Percentiles rank a stretch among this genome's conserved stretches.
phyloP scores from a whole-genome alignment of 257 asterid species.

The Solanum piurae region DNA sequence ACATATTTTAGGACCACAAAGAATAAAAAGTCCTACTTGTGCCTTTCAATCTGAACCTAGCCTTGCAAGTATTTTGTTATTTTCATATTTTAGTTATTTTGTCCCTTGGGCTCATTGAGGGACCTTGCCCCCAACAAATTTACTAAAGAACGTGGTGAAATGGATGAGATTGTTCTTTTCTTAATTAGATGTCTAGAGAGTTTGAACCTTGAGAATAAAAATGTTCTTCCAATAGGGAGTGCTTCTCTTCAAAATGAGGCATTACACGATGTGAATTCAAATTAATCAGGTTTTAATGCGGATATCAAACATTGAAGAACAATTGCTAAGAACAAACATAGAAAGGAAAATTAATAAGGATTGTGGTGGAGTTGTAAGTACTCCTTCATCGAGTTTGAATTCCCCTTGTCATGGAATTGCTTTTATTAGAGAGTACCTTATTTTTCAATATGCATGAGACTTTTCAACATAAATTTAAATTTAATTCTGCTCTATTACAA shows the following conservation, averaged over 20 bases:
- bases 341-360: background rate
- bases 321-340: background rate
- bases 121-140: background rate
- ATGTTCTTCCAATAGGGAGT: background rate
- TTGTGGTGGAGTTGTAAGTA: background rate
- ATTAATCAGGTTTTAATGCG: too few relatives aligned
- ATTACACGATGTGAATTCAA: background rate
- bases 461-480: too few relatives aligned
- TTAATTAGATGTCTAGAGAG: background rate
- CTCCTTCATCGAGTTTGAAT: background rate
- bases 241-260: background rate
- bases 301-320: background rate
- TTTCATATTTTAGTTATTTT: background rate
- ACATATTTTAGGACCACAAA: background rate
- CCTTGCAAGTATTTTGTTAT: background rate
- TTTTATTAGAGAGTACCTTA: background rate
- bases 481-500: too few relatives aligned
- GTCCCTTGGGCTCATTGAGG: background rate
- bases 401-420: background rate
- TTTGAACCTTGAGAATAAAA: too few relatives aligned
- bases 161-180: background rate
- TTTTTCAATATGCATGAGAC: too few relatives aligned
- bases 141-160: background rate
- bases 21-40: background rate
- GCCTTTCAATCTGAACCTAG: background rate